Percentiles rank a stretch among this genome's conserved stretches.
These are phyloP conservation scores for Nannizziopsis barbatae DNA, from an alignment of 2,329 filamentous ascomycete species.

Conservation along the genomic window DNA sequence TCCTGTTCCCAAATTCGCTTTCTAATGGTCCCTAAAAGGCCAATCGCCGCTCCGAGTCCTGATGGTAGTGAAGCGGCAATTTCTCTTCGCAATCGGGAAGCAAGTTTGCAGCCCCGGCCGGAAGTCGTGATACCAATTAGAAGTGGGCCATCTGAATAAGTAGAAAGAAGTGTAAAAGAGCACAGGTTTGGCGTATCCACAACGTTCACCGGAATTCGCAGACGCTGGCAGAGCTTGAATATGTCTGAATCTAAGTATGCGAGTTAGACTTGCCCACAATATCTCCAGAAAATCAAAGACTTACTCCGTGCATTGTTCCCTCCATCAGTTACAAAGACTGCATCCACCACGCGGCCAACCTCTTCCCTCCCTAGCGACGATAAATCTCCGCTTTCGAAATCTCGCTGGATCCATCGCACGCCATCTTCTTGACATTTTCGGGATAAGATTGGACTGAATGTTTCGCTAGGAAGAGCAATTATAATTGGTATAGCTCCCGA, in stretches of 20 bases:
- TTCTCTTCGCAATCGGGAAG: slow-evolving; percentile 77
- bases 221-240: slow-evolving; percentile 60
- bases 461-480: slow-evolving; percentile 56
- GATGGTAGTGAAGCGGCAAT: slow-evolving; percentile 68
- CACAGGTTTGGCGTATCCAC: slow-evolving; percentile 77
- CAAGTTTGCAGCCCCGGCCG: slow-evolving; percentile 85
- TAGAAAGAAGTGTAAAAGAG: slow-evolving; percentile 80
- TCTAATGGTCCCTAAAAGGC: slow-evolving; percentile 62
- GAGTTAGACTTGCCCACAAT: slow-evolving; percentile 1
- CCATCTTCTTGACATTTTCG: slow-evolving; percentile 34
- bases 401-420: slow-evolving; percentile 33
- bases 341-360: slow-evolving; percentile 68
- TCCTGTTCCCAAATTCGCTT: slow-evolving; percentile 65
- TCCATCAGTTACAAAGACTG: slow-evolving; percentile 71
- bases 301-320: slow-evolving; percentile 41
- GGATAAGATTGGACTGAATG: slow-evolving; percentile 47
- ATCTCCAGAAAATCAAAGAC: slow-evolving; percentile 12
- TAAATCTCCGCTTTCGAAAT: slow-evolving; percentile 61
- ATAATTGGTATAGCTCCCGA: slow-evolving; percentile 73
- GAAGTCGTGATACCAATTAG: slow-evolving; percentile 95
- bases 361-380: slow-evolving; percentile 67
- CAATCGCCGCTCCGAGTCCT: slow-evolving; percentile 65
- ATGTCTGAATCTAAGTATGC: slow-evolving; percentile 49
- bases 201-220: slow-evolving; percentile 87
- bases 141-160: slow-evolving; percentile 77